Conservation (phyloP, 331 rosid genomes). For the Spiraea crenata region DNA sequence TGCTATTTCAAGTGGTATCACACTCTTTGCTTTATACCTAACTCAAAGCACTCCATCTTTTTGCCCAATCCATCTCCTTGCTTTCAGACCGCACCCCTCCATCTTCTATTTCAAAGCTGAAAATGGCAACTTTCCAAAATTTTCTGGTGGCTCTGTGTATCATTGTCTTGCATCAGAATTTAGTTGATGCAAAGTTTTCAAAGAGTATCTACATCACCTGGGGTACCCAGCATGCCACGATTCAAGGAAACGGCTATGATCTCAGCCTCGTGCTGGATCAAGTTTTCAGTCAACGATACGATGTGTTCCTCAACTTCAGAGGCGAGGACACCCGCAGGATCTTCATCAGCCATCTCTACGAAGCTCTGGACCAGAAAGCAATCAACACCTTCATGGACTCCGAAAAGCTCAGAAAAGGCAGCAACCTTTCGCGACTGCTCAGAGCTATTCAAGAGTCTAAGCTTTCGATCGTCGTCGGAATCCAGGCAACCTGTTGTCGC, state of each 20-base stretch:
- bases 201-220: constrained; percentile 59
- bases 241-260: constrained; percentile 49
- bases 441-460: not conserved
- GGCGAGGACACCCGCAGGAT: not conserved
- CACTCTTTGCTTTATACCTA: too few species aligned
- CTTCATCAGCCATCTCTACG: not conserved
- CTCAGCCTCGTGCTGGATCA: constrained; percentile 69
- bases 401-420: not conserved
- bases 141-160: constrained; percentile 32
- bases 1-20: too few species aligned
- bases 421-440: not conserved
- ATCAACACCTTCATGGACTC: not conserved
- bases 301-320: not conserved
- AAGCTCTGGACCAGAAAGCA: not conserved
- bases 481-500: too few species aligned
- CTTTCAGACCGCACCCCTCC: too few species aligned
- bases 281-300: constrained; percentile 44
- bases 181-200: constrained; percentile 48
- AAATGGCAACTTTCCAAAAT: constrained; percentile 41
- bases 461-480: not conserved
- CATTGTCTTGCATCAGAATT: constrained; percentile 23
- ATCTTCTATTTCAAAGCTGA: too few species aligned
- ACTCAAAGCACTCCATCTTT: too few species aligned
- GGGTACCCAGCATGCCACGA: constrained; percentile 51
- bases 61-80: too few species aligned